Conservation (phyloP, 169 alveolate genomes). For the Plasmodium relictum region DNA sequence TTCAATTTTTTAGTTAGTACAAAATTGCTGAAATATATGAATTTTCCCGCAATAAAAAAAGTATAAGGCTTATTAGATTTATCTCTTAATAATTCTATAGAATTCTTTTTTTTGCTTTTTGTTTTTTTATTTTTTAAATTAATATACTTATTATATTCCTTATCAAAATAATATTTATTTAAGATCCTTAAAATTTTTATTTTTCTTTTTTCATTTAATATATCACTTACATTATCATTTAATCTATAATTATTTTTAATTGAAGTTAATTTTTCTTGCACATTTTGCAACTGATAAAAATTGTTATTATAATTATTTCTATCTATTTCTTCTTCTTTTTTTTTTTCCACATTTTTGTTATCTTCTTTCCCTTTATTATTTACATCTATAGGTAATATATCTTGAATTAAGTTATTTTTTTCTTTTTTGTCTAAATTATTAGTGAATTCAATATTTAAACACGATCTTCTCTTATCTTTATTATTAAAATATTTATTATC, state of each 20-base stretch:
- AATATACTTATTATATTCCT: slow-evolving; percentile 30
- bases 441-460: not conserved
- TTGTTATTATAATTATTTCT: slow-evolving; percentile 1
- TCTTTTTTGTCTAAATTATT: too few relatives aligned
- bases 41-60: slow-evolving; percentile 41
- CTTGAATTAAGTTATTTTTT: too few relatives aligned
- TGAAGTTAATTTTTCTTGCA: slow-evolving; percentile 35
- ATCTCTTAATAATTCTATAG: slow-evolving; percentile 25
- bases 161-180: slow-evolving; percentile 50
- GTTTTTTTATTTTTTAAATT: not conserved
- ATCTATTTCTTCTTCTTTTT: not conserved
- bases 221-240: slow-evolving; percentile 45
- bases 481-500: not conserved
- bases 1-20: slow-evolving; percentile 22
- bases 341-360: not conserved
- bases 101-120: not conserved
- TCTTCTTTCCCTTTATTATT: not conserved
- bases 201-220: slow-evolving; percentile 33
- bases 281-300: slow-evolving; percentile 8
- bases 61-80: slow-evolving; percentile 34
- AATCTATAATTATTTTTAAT: slow-evolving; percentile 27
- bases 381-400: not conserved
- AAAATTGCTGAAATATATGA: slow-evolving; percentile 32
- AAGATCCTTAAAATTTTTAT: slow-evolving; percentile 28
- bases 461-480: slow-evolving; percentile 3